These are phyloP conservation scores for Phoma sp. DNA, from an alignment of 2,329 filamentous ascomycete species.

Conservation along the genomic window DNA sequence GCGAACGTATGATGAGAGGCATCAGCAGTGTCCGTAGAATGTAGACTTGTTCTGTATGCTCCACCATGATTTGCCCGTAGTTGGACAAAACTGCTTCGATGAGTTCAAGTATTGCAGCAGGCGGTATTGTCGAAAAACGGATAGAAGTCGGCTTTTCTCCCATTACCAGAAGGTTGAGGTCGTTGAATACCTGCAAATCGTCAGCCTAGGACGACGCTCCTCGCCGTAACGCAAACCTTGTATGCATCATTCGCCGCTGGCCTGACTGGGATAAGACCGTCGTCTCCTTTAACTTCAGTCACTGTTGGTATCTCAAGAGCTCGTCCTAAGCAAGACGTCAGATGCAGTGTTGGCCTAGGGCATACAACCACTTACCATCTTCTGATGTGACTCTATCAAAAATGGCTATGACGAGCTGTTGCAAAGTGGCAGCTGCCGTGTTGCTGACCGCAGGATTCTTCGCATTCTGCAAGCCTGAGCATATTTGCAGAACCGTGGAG, in stretches of 20 bases:
- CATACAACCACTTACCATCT: slow-evolving; percentile 63
- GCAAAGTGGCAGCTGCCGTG: slow-evolving; percentile 93
- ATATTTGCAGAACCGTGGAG: slow-evolving; percentile 84
- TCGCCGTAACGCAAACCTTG: slow-evolving; percentile 56
- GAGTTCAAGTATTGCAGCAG: slow-evolving; percentile 86
- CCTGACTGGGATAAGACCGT: slow-evolving; percentile 70
- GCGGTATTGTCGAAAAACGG: slow-evolving; percentile 76
- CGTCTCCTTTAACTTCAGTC: slow-evolving; percentile 71
- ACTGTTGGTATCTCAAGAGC: slow-evolving; percentile 62
- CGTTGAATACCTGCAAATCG: slow-evolving; percentile 74
- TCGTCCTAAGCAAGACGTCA: slow-evolving; percentile 34
- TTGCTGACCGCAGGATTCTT: slow-evolving; percentile 95
- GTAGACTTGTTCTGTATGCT: slow-evolving; percentile 80
- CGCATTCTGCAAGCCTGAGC: slow-evolving; percentile 86
- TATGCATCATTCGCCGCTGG: slow-evolving; percentile 86
- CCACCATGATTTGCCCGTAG: slow-evolving; percentile 78
- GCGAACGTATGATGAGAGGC: slow-evolving; percentile 78
- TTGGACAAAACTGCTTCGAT: slow-evolving; percentile 90
- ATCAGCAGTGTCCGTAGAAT: slow-evolving; percentile 79
- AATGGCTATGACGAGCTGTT: slow-evolving; percentile 89
- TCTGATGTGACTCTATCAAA: slow-evolving; percentile 90
- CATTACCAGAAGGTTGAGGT: slow-evolving; percentile 86
- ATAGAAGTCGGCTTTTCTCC: slow-evolving; percentile 84
- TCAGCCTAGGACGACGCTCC: slow-evolving; percentile 12
- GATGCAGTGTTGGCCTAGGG: not conserved